These are phyloP conservation scores for Fusarium sp. DNA, from an alignment of 2,329 filamentous ascomycete species.

Conservation along the genomic window DNA sequence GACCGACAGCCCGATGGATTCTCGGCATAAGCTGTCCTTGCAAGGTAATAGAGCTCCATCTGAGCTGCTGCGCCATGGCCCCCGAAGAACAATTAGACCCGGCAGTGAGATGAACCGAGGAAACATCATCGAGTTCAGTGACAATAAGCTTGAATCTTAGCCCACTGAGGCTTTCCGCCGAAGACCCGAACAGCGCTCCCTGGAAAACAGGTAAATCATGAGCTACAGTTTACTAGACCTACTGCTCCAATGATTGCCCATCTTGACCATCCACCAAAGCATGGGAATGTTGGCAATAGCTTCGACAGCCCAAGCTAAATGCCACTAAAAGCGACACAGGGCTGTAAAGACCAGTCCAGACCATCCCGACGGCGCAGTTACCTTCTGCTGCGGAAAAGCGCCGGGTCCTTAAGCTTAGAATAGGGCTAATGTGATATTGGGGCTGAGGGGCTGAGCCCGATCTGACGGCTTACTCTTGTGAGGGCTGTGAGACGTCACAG, in stretches of 20 bases:
- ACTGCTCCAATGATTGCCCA: not conserved
- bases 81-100: not conserved
- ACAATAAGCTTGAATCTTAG: not conserved
- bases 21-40: not conserved
- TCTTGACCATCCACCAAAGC: not conserved
- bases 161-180: not conserved
- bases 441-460: constrained; percentile 18
- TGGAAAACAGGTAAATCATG: not conserved
- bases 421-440: constrained; percentile 20
- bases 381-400: not conserved
- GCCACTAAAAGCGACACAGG: not conserved
- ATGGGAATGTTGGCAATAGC: not conserved
- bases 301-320: not conserved
- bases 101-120: not conserved
- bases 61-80: not conserved
- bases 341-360: not conserved
- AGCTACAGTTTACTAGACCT: not conserved
- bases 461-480: constrained; percentile 14
- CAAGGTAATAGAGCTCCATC: not conserved
- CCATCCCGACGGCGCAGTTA: not conserved
- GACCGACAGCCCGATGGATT: not conserved
- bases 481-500: constrained; percentile 20
- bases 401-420: constrained; percentile 29
- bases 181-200: not conserved
- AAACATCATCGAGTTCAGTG: not conserved